phyloP scores from a whole-genome alignment of 176 grass and related monocot genomes.

The Musa itinerans region DNA sequence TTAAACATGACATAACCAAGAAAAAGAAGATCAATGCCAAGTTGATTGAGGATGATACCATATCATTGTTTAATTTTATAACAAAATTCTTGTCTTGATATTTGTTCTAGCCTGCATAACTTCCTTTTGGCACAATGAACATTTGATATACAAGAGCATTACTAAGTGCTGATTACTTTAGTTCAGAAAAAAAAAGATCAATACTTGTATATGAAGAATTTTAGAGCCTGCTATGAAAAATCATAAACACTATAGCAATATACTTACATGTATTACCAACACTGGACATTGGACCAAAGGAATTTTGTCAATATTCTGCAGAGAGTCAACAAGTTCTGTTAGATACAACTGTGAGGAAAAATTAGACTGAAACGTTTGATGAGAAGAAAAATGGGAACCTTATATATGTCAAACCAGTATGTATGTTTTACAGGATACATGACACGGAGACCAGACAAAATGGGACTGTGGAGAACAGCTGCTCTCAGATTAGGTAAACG shows the following conservation, averaged over 20 bases:
- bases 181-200: neutral
- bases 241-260: neutral
- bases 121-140: neutral
- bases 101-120: neutral
- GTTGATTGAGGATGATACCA: neutral
- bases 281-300: slow-evolving; percentile 78
- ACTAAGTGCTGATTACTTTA: neutral
- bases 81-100: neutral
- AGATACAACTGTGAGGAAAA: neutral
- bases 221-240: neutral
- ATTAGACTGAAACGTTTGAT: slow-evolving; percentile 6
- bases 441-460: slow-evolving; percentile 94
- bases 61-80: neutral
- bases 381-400: slow-evolving; percentile 40
- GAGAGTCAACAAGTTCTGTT: slow-evolving; percentile 25
- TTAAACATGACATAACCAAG: neutral
- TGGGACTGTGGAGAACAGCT: slow-evolving; percentile 95
- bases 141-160: neutral
- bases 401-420: slow-evolving; percentile 99
- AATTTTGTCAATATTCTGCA: slow-evolving; percentile 98
- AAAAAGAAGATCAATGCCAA: neutral
- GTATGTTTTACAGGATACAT: slow-evolving; percentile 99
- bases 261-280: slow-evolving; percentile 98
- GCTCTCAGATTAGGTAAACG: slow-evolving; percentile 64
- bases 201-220: neutral